Base-by-base conservation (phyloP, 2,329 filamentous ascomycete species). In the Metarhizium sp. region DNA sequence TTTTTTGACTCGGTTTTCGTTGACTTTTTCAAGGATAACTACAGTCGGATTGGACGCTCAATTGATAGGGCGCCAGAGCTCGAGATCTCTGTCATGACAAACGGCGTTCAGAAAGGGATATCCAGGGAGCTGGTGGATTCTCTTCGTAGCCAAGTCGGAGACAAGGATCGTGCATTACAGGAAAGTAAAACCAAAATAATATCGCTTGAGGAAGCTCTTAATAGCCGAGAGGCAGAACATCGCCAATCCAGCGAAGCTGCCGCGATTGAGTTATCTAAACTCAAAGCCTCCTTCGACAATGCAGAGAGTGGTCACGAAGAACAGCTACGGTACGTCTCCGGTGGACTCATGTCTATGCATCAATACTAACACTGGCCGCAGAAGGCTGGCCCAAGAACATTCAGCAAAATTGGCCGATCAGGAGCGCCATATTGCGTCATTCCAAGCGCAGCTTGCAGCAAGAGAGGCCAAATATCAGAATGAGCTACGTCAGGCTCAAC, bases 21-120 rank as follows among this genome's bases (percentile, higher is more conserved):
- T 55, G 89, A 96, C 58, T 96, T 97, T 64, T 82, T 96, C 64
- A 96, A 96, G 66, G 92, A 97, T 65, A 96, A 96, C 66, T 97
- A 95, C 67, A 92, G 88, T 64, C 86, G 92, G 8, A 74, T 96
- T 56, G 75, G 87, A 43, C 84, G 90, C 59, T 88, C 90, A 14
- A 89, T 99, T 62, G 94, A 99, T 70, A 85, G 92, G 58, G 90
- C 96, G 59, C 94, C 94, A 0, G 90, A 86, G 1, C 76, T 95
- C 58, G 94, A 99, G 67, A 85, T 95, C 30, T 87, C 90, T 0
- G 81, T 94, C 11, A 78, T 91, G 55, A 79, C 85, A 47, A 90
- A 92, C 65, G 89, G 88, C 0, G 75, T 92, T 11, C 86, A 94
- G 61, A 92, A 92, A 64, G 92, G 92, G 4, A 88, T 99, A 42